Base-by-base conservation (phyloP, 768 basidiomycete species). In the Trametes punicea region DNA sequence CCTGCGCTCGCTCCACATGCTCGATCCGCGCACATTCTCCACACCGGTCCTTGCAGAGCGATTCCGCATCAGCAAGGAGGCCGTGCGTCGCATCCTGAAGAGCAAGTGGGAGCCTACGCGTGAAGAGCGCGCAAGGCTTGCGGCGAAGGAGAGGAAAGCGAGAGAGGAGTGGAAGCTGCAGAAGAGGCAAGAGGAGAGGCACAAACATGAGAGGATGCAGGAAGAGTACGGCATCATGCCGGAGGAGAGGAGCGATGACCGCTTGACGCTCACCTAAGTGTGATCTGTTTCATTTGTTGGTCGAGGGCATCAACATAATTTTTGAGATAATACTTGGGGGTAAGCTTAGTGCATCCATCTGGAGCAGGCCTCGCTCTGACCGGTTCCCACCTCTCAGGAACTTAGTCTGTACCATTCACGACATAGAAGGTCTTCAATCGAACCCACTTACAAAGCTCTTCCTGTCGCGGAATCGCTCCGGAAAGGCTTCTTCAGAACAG, bases 11-110 rank as follows among this genome's bases (percentile, higher is more conserved):
- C 64, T 83, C 41, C 75, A 81, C 55, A 51, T 61, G 8, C 58
- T 70, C 42, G 75, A 83, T 56, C 78, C 81, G 0, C 69, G 65
- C 6, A 67, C 55, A 36, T 81, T 74, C 66, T 69, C 70, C 15
- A 75, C 75, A 9, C 70, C 72, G 6, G 63, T 70, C 2, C 73
- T 84, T 5, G 73, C 78, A 5, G 63, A 75, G 38, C 71, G 71
- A 60, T 84, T 83, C 67, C 72, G 70, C 46, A 73, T 83, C 53
- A 77, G 75, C 46, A 70, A 75, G 25, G 82, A 84, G 67, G 79
- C 79, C 2, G 77, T 82, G 36, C 64, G 75, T 38, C 68, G 81
- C 45, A 80, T 84, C 26, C 62, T 82, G 44, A 72, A 68, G 63
- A 76, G 75, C 62, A 72, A 70, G 50, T 81, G 76, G 70, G 65